Base-by-base conservation (phyloP, 2,329 filamentous ascomycete genomes). In the Ceratocystis albifundus region DNA sequence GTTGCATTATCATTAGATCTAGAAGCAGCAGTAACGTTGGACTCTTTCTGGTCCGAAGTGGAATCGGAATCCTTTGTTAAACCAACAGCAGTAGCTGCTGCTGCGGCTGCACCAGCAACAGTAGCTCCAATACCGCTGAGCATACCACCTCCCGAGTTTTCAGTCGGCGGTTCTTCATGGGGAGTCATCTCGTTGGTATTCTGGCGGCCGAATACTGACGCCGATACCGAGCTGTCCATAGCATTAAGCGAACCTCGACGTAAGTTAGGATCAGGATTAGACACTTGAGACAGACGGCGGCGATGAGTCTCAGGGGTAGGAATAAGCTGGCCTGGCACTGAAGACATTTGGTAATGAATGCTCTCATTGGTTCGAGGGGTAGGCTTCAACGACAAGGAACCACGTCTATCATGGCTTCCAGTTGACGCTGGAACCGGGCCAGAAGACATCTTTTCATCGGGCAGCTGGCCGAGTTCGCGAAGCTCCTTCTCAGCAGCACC, bases 401-500 rank as follows among this genome's bases (percentile, higher is more conserved):
- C 32, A 41, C 64, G 67, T 61, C 67, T 61, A 12, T 57, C 28
- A 20, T 45, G 66, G 5, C 46, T 30, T n/a, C 15, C 41, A 22
- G n/a, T 44, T 17, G 22, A 8, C 3, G 28, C 55, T 20, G 28
- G 55, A 20, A 20, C 30, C 17, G 55, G 55, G 17, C 55, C 55
- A 7, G 55, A 53, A 25, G 48, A 36, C 4, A 7, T 7, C n/a
- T 55, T 57, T 28, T 68, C 64, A 17, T 53, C 6, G 8, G 64
- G 67, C 1, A 68, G 48, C 48, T 68, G 61, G 8, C 67, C 67
- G 6, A 70, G 77, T 70, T 84, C 75, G 0, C 82, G 82, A 70
- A 83, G 84, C 67, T 80, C 75, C 70, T 81, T 80, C 64, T 77
- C 75, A 61, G 88, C 79, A 48, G 83, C 77, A 63, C 84, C 77